Evolutionary conservation across 805 yeast genomes (phyloP).

Genomic region (Lipomyces orientalis): DNA sequence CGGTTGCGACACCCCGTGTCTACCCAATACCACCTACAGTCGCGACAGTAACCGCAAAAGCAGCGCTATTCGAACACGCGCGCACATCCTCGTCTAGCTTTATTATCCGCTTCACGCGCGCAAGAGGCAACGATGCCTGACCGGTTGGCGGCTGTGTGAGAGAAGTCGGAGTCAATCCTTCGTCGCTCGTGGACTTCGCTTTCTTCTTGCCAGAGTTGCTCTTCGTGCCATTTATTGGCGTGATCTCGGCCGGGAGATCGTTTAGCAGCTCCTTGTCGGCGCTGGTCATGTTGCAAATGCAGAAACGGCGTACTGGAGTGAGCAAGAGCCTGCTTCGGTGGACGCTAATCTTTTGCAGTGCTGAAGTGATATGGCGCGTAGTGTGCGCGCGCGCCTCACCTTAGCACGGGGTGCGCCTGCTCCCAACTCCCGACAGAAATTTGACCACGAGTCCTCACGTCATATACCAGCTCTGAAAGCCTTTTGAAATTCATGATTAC

Average conservation of each 20-base stretch:
- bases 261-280: background rate
- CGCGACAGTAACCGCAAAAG: constrained; percentile 40
- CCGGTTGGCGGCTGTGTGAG: constrained; percentile 15
- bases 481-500: too few species aligned
- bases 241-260: background rate
- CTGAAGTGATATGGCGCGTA: background rate
- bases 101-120: constrained; percentile 39
- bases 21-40: constrained; percentile 29
- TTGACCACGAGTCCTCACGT: too few species aligned
- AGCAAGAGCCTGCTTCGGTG: background rate
- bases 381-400: too few species aligned
- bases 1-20: background rate
- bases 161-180: background rate
- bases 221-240: background rate
- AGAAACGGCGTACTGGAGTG: background rate
- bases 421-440: too few species aligned
- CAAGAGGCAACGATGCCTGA: constrained; percentile 34
- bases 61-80: constrained; percentile 38
- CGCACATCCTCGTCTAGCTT: constrained; percentile 39
- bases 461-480: too few species aligned
- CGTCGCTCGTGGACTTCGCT: constrained; percentile 3
- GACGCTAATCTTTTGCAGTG: background rate
- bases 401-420: too few species aligned
- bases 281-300: background rate
- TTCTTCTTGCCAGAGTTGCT: background rate